Conservation (phyloP, 2,329 filamentous ascomycete species). For the Penicillium decumbens region DNA sequence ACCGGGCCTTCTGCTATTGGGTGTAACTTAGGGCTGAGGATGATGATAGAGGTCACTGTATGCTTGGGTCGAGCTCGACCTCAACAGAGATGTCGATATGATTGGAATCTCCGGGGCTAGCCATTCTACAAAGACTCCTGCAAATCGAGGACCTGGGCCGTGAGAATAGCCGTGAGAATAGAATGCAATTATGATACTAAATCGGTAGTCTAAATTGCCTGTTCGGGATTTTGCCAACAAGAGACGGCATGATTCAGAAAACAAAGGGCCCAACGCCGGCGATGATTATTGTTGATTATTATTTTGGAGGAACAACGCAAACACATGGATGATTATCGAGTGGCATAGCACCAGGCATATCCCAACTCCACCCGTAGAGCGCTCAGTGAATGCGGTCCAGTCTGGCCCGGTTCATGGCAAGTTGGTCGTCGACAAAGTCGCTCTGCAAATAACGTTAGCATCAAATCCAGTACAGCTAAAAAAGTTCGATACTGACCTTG, state of each 20-base stretch:
- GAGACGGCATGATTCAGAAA: background rate
- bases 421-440: constrained; percentile 75
- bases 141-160: background rate
- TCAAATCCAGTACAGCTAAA: background rate
- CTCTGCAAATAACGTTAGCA: constrained; percentile 52
- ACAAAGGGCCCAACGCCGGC: constrained; percentile 21
- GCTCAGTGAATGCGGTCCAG: constrained; percentile 53
- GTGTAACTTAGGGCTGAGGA: no score
- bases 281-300: constrained; percentile 13
- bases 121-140: no score
- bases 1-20: no score
- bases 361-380: constrained; percentile 12
- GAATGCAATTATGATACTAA: constrained; percentile 15
- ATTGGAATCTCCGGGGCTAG: no score
- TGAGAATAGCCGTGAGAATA: background rate
- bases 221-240: constrained; percentile 7
- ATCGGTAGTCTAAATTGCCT: constrained; percentile 14
- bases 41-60: no score
- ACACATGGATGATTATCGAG: constrained; percentile 15
- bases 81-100: no score
- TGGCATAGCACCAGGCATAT: constrained; percentile 32
- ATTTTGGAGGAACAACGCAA: background rate
- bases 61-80: no score
- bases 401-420: constrained; percentile 70
- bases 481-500: constrained; percentile 56